Base-by-base conservation (phyloP, 352 stramenopile genomes). In the Achlya hypogyna region DNA sequence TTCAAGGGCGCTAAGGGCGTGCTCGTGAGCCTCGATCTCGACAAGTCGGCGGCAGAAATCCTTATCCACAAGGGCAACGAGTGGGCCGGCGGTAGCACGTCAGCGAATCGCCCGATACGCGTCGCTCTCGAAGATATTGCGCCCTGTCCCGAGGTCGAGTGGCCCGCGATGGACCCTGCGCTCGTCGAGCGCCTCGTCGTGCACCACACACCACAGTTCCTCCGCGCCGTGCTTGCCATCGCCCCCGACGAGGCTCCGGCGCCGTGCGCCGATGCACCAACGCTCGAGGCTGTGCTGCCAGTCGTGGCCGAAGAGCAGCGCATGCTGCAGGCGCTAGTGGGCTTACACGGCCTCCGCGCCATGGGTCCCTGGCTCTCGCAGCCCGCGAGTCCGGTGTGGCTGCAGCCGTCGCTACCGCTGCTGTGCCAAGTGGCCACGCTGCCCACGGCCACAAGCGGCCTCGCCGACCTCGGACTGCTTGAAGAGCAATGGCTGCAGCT, bases 91-190 rank as follows among this genome's bases (percentile, higher is more conserved):
- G 25, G 35, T 18, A 10, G 22, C 3, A 31, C 54, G 14, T 35
- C 45, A 18, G 22, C 47, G 10, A 42, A 52, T 23, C 78, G 85
- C 45, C 84, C 86, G 20, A 76, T 95, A 71, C 84, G 86, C 27
- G 81, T 95, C 25, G 79, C 86, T 27, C 82, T 93, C 25, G 84
- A 95, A 53, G 86, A 95, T 67, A 72, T 95, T 31, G 76, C 89
- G 31, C 76, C 78, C 27, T 75, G 92, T 1, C 81, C 86, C 28
- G 86, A 93, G 28, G 75, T 95, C 51, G 84, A 93, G 40, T 69
- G 91, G 25, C 72, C 84, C 29, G 78, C 77, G 0, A 91, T 95
- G 65, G 89, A 84, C 12, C 76, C 87, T 29, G 64, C 80, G 0
- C 78, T 95, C 4, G 52, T 95, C 54, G 72, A 82, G 65, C 74